Evolutionary conservation across 495 filamentous ascomycete genomes (phyloP).

Genomic region (Lasiosphaeris hirsuta): DNA sequence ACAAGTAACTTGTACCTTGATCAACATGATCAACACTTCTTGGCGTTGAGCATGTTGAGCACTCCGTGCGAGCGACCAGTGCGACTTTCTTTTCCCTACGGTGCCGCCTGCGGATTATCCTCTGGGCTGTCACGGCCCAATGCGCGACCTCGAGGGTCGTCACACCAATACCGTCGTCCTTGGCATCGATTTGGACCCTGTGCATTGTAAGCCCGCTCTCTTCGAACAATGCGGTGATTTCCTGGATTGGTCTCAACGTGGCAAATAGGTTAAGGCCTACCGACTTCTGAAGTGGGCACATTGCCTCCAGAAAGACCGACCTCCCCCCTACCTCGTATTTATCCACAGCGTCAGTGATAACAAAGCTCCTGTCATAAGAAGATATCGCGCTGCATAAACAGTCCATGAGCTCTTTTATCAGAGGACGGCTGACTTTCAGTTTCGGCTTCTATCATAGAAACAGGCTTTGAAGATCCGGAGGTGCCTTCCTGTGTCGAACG

Average conservation of each 20-base stretch:
- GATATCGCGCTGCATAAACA: not conserved
- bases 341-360: not conserved
- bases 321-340: not conserved
- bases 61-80: too few relatives aligned
- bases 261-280: not conserved
- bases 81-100: too few relatives aligned
- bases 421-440: not conserved
- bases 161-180: not conserved
- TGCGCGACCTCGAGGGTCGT: too few relatives aligned
- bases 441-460: constrained; percentile 1
- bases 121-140: too few relatives aligned
- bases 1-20: too few relatives aligned
- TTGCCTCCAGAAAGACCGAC: not conserved
- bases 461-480: not conserved
- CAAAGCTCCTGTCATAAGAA: not conserved
- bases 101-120: too few relatives aligned
- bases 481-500: not conserved
- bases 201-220: not conserved
- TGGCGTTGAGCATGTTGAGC: too few relatives aligned
- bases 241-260: not conserved
- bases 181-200: not conserved
- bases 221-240: not conserved
- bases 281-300: not conserved
- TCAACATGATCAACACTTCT: too few relatives aligned
- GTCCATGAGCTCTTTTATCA: not conserved